phyloP scores from a whole-genome alignment of 83 land plant genomes.

The Picea abies region DNA sequence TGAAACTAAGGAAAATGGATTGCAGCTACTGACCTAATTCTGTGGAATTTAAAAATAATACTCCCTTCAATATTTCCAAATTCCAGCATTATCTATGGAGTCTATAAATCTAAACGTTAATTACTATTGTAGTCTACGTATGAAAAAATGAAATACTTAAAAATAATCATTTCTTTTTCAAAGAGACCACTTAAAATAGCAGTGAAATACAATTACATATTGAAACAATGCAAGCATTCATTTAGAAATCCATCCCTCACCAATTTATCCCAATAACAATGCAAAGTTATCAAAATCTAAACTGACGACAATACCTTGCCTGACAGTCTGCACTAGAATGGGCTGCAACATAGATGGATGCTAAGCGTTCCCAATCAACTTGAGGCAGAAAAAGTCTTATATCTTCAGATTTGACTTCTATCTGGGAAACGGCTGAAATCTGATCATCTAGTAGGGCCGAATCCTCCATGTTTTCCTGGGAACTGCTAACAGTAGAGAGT shows the following conservation, averaged over 20 bases:
- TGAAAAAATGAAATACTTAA: not conserved
- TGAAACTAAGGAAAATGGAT: not conserved
- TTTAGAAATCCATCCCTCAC: not conserved
- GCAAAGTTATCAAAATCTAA: not conserved
- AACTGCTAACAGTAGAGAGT: constrained; percentile 24
- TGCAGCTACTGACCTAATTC: not conserved
- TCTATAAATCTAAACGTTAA: not conserved
- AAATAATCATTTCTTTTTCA: no score
- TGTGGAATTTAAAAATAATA: not conserved
- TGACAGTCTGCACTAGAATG: constrained; percentile 86
- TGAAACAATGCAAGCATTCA: not conserved
- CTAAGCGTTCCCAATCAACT: constrained; percentile 82
- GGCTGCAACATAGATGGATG: constrained; percentile 62
- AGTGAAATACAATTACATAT: not conserved
- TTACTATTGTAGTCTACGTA: not conserved
- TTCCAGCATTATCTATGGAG: not conserved
- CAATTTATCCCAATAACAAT: not conserved
- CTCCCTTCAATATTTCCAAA: not conserved
- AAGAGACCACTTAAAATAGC: not conserved
- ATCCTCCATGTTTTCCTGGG: constrained; percentile 38
- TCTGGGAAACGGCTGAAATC: constrained; percentile 33
- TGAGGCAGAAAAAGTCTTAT: constrained; percentile 55
- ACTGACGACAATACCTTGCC: constrained; percentile 47
- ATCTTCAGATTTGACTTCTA: constrained; percentile 61
- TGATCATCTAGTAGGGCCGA: constrained; percentile 38